Percentiles rank a stretch among this genome's conserved stretches.
Evolutionary conservation across 179 eudicot genomes (phyloP).

Genomic region (Carnegiea gigantea): DNA sequence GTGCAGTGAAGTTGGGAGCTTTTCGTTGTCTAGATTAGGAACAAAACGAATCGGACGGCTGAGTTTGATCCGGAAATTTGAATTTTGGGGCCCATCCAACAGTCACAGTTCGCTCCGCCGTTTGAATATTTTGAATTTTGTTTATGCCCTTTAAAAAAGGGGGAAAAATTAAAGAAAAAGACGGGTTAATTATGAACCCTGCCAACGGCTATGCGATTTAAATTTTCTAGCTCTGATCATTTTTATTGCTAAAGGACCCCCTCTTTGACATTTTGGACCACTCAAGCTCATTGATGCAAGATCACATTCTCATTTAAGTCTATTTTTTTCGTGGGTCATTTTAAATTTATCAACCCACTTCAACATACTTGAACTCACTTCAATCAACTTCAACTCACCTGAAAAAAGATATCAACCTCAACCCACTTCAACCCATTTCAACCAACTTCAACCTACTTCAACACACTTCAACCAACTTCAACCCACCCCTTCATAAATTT

Average conservation of each 20-base stretch:
- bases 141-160: slow-evolving; percentile 1
- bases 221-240: slow-evolving; percentile 2
- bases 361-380: too few relatives aligned
- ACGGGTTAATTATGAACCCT: background rate
- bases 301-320: too few relatives aligned
- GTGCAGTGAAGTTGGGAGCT: background rate
- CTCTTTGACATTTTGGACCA: background rate
- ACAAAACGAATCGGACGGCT: background rate
- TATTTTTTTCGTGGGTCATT: too few relatives aligned
- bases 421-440: too few relatives aligned
- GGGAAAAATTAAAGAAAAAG: background rate
- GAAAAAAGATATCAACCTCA: too few relatives aligned
- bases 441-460: too few relatives aligned
- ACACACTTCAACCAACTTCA: too few relatives aligned
- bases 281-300: background rate
- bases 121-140: slow-evolving; percentile 24
- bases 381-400: too few relatives aligned
- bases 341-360: too few relatives aligned
- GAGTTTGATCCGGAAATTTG: background rate
- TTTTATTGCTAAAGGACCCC: background rate
- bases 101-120: slow-evolving; percentile 9
- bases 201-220: slow-evolving; percentile 30
- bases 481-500: too few relatives aligned
- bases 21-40: background rate
- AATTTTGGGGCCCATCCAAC: slow-evolving; percentile 16